These are phyloP conservation scores for Dioscorea dumetorum DNA, from an alignment of 106 monocot species.

Conservation along the genomic window DNA sequence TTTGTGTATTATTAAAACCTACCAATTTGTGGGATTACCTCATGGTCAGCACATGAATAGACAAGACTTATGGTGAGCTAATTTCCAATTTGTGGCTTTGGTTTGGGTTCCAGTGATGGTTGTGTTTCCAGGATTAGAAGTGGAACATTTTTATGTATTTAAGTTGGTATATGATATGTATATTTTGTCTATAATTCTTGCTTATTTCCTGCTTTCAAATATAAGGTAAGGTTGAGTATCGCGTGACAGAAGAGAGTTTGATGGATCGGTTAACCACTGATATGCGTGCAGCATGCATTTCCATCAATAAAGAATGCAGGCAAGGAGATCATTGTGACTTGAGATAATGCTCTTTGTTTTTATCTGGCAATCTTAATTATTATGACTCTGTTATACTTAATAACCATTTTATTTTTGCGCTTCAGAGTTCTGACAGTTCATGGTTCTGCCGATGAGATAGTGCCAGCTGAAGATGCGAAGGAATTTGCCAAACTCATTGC, in stretches of 20 bases:
- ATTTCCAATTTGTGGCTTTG: too few relatives aligned
- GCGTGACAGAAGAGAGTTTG: slow-evolving; percentile 69
- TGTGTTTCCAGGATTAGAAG: neutral
- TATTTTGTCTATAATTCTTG: neutral
- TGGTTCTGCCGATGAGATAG: too few relatives aligned
- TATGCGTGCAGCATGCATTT: slow-evolving; percentile 50
- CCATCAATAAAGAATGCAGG: slow-evolving; percentile 63
- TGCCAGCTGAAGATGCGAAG: slow-evolving; percentile 24
- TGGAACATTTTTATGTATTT: neutral
- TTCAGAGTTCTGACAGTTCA: too few relatives aligned
- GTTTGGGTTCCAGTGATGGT: too few relatives aligned
- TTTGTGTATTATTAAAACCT: neutral
- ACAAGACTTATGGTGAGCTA: too few relatives aligned
- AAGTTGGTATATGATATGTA: slow-evolving; percentile 2
- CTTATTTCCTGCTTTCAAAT: neutral
- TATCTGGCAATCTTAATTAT: neutral
- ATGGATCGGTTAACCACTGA: slow-evolving; percentile 69
- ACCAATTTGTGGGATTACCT: too few relatives aligned
- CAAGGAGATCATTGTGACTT: neutral
- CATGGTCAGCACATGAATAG: too few relatives aligned
- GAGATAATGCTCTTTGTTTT: neutral
- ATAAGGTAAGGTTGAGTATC: slow-evolving; percentile 48
- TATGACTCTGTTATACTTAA: neutral
- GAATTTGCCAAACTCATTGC: slow-evolving; percentile 57
- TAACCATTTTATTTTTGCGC: neutral